Percentiles rank a stretch among this genome's conserved stretches.
Conservation (phyloP, 2,329 filamentous ascomycete genomes). For the Colletotrichum lupini region DNA sequence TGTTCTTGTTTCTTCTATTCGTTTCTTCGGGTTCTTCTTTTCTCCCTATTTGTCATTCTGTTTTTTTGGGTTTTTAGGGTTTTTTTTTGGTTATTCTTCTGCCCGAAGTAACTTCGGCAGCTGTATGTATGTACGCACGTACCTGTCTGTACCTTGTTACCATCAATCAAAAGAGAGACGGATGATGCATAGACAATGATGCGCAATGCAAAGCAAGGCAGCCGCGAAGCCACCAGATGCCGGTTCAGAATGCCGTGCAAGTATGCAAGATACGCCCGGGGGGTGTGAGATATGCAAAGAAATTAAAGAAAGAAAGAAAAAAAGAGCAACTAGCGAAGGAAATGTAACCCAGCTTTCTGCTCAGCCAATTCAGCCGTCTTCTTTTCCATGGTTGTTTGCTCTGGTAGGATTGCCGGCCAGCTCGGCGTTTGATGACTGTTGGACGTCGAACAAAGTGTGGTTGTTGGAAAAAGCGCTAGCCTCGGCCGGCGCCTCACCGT, state of each 20-base stretch:
- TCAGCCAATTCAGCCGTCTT: background rate
- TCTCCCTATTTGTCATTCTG: background rate
- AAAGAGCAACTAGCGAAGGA: background rate
- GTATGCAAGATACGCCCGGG: background rate
- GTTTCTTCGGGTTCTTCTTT: constrained; percentile 9
- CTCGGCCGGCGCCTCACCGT: constrained; percentile 25
- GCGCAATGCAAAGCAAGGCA: background rate
- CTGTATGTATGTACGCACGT: constrained; percentile 7
- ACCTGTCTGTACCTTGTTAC: background rate
- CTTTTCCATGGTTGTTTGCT: background rate
- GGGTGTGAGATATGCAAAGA: background rate
- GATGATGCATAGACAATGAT: constrained; percentile 1
- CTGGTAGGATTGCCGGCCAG: background rate
- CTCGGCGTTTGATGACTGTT: background rate
- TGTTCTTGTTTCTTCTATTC: constrained; percentile 4
- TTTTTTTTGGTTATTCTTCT: background rate
- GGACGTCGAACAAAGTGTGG: background rate
- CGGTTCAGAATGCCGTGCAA: background rate
- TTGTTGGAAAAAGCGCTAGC: constrained; percentile 2
- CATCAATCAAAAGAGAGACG: constrained; percentile 8
- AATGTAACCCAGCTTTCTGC: background rate
- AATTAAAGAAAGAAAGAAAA: background rate
- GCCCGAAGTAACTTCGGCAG: background rate
- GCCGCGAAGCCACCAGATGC: background rate
- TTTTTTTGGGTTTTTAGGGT: background rate